Conservation (phyloP, 2,329 filamentous ascomycete species). For the Aspergillus sergii region DNA sequence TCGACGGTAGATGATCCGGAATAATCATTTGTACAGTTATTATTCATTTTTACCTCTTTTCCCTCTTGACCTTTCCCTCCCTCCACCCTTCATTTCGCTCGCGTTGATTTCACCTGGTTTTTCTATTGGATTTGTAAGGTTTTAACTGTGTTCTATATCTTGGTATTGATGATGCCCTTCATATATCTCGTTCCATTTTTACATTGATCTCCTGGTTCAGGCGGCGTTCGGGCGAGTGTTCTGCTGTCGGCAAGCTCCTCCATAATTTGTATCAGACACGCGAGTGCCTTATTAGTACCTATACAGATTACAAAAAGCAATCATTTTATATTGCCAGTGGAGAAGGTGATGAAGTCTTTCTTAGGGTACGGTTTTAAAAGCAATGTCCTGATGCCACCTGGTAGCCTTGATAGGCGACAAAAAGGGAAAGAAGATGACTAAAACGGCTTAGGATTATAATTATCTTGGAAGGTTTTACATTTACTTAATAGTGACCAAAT, state of each 20-base stretch:
- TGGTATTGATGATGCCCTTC: slow-evolving; percentile 13
- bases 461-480: not conserved
- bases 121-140: slow-evolving; percentile 13
- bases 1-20: slow-evolving; percentile 15
- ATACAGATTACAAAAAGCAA: not conserved
- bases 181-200: slow-evolving; percentile 1
- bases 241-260: not conserved
- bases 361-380: not conserved
- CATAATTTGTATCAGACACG: not conserved
- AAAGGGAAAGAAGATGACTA: not conserved
- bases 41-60: slow-evolving; percentile 27
- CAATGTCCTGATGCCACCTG: not conserved
- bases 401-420: too few species aligned
- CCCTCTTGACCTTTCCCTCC: slow-evolving; percentile 4
- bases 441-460: not conserved
- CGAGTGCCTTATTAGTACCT: not conserved
- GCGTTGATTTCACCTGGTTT: slow-evolving; percentile 1
- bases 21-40: slow-evolving; percentile 38
- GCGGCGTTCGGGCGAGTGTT: slow-evolving; percentile 5
- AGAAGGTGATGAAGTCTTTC: not conserved
- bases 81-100: slow-evolving; percentile 12
- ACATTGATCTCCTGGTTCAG: not conserved
- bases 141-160: slow-evolving; percentile 22
- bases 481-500: not conserved
- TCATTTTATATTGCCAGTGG: not conserved